phyloP scores from a whole-genome alignment of 1,139 yeast genomes.

The Taiozyma sp. region DNA sequence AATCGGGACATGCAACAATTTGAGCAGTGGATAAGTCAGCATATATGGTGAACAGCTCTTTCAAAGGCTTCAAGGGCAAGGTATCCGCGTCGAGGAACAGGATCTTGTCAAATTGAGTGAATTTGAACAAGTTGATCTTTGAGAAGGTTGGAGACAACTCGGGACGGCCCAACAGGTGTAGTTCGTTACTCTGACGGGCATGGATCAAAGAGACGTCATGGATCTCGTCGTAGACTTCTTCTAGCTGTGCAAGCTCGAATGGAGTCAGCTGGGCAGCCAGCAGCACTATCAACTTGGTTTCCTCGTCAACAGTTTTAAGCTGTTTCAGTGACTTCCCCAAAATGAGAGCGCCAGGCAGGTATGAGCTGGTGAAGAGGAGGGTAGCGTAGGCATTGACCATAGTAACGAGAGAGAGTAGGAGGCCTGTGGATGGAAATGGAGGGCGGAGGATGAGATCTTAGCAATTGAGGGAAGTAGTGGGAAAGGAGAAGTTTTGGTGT shows the following conservation, averaged over 20 bases:
- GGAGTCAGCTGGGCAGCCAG: constrained; percentile 26
- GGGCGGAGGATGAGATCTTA: too few species aligned
- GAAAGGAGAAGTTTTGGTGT: background rate
- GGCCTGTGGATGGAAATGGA: background rate
- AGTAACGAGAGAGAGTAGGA: background rate
- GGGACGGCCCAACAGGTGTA: constrained; percentile 56
- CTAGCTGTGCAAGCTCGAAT: constrained; percentile 16
- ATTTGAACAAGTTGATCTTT: constrained; percentile 70
- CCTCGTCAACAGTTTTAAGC: constrained; percentile 16
- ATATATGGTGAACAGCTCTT: constrained; percentile 35
- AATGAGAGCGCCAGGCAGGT: constrained; percentile 75
- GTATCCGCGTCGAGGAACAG: constrained; percentile 84
- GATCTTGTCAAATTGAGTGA: constrained; percentile 52
- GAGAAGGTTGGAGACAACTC: constrained; percentile 71
- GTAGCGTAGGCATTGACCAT: constrained; percentile 57
- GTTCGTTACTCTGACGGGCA: constrained; percentile 29
- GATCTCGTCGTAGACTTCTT: constrained; percentile 27
- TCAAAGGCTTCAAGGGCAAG: constrained; percentile 48
- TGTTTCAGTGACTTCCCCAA: constrained; percentile 42
- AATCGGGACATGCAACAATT: constrained; percentile 80
- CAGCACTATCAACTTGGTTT: constrained; percentile 26
- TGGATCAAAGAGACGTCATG: constrained; percentile 29
- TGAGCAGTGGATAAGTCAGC: constrained; percentile 30
- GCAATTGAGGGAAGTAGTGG: background rate
- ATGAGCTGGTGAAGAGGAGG: constrained; percentile 57